These are phyloP conservation scores for Keithomyces neogunnii DNA, from an alignment of 2,329 filamentous ascomycete genomes.

Conservation along the genomic window DNA sequence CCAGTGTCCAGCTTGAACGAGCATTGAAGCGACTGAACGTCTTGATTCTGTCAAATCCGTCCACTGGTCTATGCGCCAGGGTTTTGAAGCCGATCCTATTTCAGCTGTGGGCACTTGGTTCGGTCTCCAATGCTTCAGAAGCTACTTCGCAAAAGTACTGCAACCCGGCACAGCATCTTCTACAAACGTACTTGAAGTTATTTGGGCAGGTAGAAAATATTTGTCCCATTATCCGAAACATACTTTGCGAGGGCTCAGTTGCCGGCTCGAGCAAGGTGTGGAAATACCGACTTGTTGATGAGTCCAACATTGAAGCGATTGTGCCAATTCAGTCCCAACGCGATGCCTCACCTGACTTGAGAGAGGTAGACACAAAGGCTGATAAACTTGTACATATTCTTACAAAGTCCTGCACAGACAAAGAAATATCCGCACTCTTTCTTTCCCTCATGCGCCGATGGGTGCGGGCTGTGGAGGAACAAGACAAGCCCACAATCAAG, in stretches of 20 bases:
- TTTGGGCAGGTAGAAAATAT: slow-evolving; percentile 43
- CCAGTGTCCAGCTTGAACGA: slow-evolving; percentile 35
- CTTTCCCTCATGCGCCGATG: slow-evolving; percentile 50
- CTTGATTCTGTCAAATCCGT: slow-evolving; percentile 55
- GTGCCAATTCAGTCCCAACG: slow-evolving; percentile 13
- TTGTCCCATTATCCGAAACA: slow-evolving; percentile 38
- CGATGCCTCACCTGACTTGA: slow-evolving; percentile 27
- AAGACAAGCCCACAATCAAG: slow-evolving; percentile 17
- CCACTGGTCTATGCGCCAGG: slow-evolving; percentile 55
- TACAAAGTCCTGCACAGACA: slow-evolving; percentile 38
- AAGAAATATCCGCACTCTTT: slow-evolving; percentile 53
- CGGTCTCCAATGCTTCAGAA: slow-evolving; percentile 33
- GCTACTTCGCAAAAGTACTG: slow-evolving; percentile 30
- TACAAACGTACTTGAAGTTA: slow-evolving; percentile 50
- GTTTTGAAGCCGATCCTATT: slow-evolving; percentile 50
- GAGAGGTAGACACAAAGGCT: slow-evolving; percentile 39
- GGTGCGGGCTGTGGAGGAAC: slow-evolving; percentile 30
- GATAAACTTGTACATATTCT: slow-evolving; percentile 41
- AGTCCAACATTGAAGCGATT: slow-evolving; percentile 45
- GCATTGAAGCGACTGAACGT: slow-evolving; percentile 47
- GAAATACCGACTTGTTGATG: slow-evolving; percentile 38
- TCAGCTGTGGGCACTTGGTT: slow-evolving; percentile 55
- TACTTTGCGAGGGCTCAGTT: slow-evolving; percentile 46
- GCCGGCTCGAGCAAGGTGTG: slow-evolving; percentile 31
- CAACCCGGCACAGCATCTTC: slow-evolving; percentile 37